These are phyloP conservation scores for Paramecium sexaurelia DNA, from an alignment of 73 alveolate genomes.

Conservation along the genomic window DNA sequence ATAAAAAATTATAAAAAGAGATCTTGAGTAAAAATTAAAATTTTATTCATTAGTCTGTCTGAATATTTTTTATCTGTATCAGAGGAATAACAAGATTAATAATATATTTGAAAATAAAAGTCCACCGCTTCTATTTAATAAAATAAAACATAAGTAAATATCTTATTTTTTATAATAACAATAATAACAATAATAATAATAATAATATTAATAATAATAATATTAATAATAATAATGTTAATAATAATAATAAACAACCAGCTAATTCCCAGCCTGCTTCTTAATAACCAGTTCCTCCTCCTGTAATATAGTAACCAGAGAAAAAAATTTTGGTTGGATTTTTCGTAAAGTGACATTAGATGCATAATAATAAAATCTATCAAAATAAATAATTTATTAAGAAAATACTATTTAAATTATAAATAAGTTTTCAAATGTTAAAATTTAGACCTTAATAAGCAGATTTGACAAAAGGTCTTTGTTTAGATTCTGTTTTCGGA, in stretches of 20 bases:
- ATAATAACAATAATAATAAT: background rate
- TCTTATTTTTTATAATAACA: background rate
- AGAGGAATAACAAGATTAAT: conserved; percentile 1
- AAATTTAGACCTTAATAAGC: background rate
- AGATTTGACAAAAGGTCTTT: background rate
- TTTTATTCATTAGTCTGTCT: conserved; percentile 21
- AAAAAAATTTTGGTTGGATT: background rate
- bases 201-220: background rate
- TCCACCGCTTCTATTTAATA: background rate
- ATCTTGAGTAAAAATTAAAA: conserved; percentile 70
- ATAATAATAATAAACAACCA: background rate
- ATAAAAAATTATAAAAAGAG: conserved; percentile 78
- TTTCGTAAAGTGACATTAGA: background rate
- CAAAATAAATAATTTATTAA: too few species aligned
- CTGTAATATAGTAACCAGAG: background rate
- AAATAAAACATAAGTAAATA: background rate
- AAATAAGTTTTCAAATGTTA: background rate
- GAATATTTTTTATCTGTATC: background rate
- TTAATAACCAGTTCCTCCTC: background rate
- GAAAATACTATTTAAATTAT: background rate
- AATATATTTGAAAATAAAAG: background rate
- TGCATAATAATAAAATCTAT: too few species aligned
- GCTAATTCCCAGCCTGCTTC: background rate
- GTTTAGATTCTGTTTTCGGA: background rate
- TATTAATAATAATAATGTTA: background rate